phyloP scores from a whole-genome alignment of 164 flowering plant genomes.

The Piper longum region DNA sequence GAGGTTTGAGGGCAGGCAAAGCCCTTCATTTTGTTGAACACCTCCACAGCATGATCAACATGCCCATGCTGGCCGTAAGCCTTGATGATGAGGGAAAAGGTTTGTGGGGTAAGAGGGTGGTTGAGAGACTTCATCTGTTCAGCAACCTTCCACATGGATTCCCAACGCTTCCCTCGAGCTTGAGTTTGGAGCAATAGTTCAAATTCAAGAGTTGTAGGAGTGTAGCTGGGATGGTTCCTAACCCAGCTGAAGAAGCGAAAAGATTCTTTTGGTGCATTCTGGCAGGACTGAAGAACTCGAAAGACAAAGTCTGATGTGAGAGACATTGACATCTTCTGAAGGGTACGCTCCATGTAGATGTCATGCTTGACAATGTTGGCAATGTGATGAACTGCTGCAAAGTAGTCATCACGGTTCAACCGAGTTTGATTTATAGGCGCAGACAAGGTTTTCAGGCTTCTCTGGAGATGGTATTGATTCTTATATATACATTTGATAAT shows the following conservation, averaged over 20 bases:
- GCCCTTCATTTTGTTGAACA: conserved; percentile 44
- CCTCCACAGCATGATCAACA: conserved; percentile 53
- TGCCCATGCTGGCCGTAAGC: conserved; percentile 59
- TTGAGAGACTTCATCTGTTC: conserved; percentile 35
- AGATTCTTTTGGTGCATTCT: conserved; percentile 33
- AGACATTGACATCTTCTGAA: conserved; percentile 47
- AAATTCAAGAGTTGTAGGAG: conserved; percentile 58
- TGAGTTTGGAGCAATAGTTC: conserved; percentile 57
- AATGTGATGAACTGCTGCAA: conserved; percentile 67
- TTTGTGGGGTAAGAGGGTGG: conserved; percentile 26
- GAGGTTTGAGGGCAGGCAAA: conserved; percentile 45
- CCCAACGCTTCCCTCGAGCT: conserved; percentile 42
- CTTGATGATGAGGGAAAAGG: conserved; percentile 45
- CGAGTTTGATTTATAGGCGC: neutral
- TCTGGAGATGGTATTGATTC: neutral
- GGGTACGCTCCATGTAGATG: conserved; percentile 73
- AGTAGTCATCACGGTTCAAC: conserved; percentile 56
- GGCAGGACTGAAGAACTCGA: conserved; percentile 68
- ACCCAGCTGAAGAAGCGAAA: conserved; percentile 94
- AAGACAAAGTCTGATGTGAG: conserved; percentile 63
- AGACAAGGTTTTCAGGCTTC: neutral
- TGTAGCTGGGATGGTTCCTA: conserved; percentile 33
- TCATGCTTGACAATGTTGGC: conserved; percentile 81
- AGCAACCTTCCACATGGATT: conserved; percentile 71
- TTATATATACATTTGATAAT: too few relatives aligned